A percentile compares a stretch with the other conserved stretches of the same genome.
phyloP scores from a whole-genome alignment of 768 basidiomycete genomes.

The Clitopilus hobsonii region DNA sequence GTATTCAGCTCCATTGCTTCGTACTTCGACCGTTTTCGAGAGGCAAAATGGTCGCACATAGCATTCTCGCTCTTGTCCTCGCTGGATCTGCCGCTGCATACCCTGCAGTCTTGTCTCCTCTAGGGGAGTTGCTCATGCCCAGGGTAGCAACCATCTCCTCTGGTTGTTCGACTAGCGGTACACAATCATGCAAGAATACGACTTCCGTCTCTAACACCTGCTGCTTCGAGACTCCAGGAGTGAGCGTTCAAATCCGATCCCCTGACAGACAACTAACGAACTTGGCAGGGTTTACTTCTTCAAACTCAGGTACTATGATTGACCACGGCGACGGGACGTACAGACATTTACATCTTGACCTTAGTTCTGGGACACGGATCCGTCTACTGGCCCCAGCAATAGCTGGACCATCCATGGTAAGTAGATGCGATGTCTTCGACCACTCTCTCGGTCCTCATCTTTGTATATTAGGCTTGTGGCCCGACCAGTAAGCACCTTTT shows the following conservation, averaged over 20 bases:
- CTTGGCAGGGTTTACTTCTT: slow-evolving; percentile 51
- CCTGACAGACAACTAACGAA: no score
- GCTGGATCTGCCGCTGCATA: neutral
- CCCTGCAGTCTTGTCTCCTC: neutral
- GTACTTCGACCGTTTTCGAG: neutral
- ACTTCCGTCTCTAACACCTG: slow-evolving; percentile 43
- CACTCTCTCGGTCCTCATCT: slow-evolving; percentile 2
- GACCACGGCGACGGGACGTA: neutral
- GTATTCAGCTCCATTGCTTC: neutral
- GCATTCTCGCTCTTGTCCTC: neutral
- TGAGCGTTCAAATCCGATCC: slow-evolving; percentile 24
- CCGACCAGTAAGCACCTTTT: slow-evolving; percentile 37
- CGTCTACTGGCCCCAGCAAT: slow-evolving; percentile 54
- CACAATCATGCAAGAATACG: slow-evolving; percentile 51
- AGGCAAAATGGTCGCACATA: neutral
- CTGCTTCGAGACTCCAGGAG: slow-evolving; percentile 65
- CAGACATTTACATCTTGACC: neutral
- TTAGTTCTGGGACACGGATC: slow-evolving; percentile 72
- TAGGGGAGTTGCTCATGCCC: neutral
- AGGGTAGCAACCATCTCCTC: slow-evolving; percentile 27
- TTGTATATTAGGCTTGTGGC: slow-evolving; percentile 51
- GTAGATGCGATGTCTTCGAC: neutral
- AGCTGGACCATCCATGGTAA: slow-evolving; percentile 76
- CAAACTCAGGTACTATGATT: slow-evolving; percentile 35
- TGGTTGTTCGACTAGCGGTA: slow-evolving; percentile 47